phyloP scores from a whole-genome alignment of 306 rosid genomes.

The Benincasa hispida region DNA sequence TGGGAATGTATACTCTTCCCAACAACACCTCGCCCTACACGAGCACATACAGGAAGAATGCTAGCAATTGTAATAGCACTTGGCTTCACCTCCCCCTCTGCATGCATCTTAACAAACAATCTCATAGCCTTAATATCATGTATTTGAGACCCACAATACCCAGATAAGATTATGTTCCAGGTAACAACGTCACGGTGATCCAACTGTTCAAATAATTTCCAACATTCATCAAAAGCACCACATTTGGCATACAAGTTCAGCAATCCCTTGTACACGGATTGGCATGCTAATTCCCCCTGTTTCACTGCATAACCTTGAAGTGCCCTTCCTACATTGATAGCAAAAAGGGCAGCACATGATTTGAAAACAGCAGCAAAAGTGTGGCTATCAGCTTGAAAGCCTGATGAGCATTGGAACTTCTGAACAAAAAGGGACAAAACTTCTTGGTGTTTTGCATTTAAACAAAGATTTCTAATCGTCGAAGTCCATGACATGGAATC shows the following conservation, averaged over 20 bases:
- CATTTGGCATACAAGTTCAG: conserved; percentile 85
- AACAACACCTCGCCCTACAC: conserved; percentile 22
- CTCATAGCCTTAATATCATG: conserved; percentile 37
- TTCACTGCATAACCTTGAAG: conserved; percentile 55
- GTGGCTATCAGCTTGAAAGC: conserved; percentile 34
- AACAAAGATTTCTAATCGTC: conserved; percentile 25
- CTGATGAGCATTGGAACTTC: conserved; percentile 19
- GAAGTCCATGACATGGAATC: conserved; percentile 26
- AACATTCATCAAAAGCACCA: conserved; percentile 46
- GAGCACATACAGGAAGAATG: conserved; percentile 66
- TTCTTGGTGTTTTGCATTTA: conserved; percentile 35
- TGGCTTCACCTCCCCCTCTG: conserved; percentile 38
- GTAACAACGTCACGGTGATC: conserved; percentile 42
- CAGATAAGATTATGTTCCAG: conserved; percentile 81
- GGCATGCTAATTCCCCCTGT: conserved; percentile 56
- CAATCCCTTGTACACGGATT: conserved; percentile 48
- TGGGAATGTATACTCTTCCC: conserved; percentile 57
- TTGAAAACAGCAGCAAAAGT: conserved; percentile 50
- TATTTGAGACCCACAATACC: conserved; percentile 36
- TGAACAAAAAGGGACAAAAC: conserved; percentile 36
- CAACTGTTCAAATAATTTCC: conserved; percentile 43
- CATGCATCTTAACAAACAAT: conserved; percentile 44
- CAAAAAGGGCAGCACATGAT: conserved; percentile 48
- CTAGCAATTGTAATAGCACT: conserved; percentile 58
- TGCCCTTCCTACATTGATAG: conserved; percentile 39